A percentile compares a stretch with the other conserved stretches of the same genome.
These are phyloP conservation scores for Cercophora sp. DNA, from an alignment of 495 filamentous ascomycete species.

Conservation along the genomic window DNA sequence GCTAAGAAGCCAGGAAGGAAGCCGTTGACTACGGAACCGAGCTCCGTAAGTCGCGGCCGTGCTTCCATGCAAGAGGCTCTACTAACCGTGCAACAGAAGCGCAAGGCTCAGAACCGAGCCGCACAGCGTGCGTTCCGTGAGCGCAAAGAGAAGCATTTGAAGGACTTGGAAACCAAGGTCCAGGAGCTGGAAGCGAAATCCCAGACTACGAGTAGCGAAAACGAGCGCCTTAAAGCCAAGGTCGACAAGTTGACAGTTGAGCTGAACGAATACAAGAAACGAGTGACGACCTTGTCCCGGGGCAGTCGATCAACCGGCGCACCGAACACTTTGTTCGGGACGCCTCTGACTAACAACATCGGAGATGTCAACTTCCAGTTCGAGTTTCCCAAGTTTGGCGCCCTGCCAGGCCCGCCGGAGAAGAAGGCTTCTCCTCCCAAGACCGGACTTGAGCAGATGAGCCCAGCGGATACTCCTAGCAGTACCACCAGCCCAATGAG, in stretches of 20 bases:
- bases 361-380: conserved; percentile 76
- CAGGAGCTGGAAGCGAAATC: conserved; percentile 86
- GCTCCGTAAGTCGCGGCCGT: conserved; percentile 65
- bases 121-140: conserved; percentile 96
- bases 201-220: conserved; percentile 78
- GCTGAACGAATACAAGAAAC: conserved; percentile 84
- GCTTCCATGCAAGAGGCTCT: too few species aligned
- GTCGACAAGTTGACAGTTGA: conserved; percentile 84
- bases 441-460: conserved; percentile 14
- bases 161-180: conserved; percentile 93
- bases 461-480: conserved; percentile 20
- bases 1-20: conserved; percentile 96
- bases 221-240: conserved; percentile 75
- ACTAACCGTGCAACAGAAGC: conserved; percentile 68
- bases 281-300: conserved; percentile 58
- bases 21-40: conserved; percentile 91
- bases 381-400: conserved; percentile 90
- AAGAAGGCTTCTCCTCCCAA: too few species aligned
- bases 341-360: conserved; percentile 56
- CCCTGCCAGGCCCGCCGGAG: too few species aligned
- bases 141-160: conserved; percentile 95
- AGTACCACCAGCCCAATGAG: conserved; percentile 15
- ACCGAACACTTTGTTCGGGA: conserved; percentile 39
- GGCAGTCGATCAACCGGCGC: conserved; percentile 22
- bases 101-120: conserved; percentile 96